Conservation (phyloP, 495 filamentous ascomycete species). For the Penicillium silybi region DNA sequence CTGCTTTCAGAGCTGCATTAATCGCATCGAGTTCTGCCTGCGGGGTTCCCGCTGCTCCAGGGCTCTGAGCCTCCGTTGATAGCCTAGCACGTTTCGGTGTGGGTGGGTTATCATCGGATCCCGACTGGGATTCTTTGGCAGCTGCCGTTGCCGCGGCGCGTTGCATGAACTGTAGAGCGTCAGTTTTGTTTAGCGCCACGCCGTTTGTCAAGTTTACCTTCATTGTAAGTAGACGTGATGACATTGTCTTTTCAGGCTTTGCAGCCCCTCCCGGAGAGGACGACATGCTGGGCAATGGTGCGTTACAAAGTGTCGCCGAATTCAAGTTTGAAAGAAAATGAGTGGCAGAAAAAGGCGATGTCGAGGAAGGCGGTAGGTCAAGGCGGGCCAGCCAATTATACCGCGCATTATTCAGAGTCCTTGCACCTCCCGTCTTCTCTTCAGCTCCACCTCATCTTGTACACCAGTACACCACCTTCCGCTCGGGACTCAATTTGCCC, state of each 20-base stretch:
- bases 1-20: slow-evolving; percentile 64
- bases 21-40: slow-evolving; percentile 54
- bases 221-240: slow-evolving; percentile 87
- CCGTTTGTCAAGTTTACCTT: slow-evolving; percentile 49
- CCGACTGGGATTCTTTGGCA: slow-evolving; percentile 37
- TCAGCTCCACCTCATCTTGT: slow-evolving; percentile 14
- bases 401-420: slow-evolving; percentile 29
- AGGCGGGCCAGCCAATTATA: slow-evolving; percentile 24
- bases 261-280: slow-evolving; percentile 24
- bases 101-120: slow-evolving; percentile 27
- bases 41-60: slow-evolving; percentile 25
- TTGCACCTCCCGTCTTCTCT: slow-evolving; percentile 10
- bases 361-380: slow-evolving; percentile 12
- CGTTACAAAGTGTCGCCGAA: neutral
- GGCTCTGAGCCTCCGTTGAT: slow-evolving; percentile 31
- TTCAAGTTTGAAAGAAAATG: slow-evolving; percentile 8
- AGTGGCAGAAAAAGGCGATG: slow-evolving; percentile 20
- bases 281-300: slow-evolving; percentile 33
- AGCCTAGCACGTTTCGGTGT: slow-evolving; percentile 43
- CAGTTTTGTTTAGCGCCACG: neutral
- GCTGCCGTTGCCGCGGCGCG: slow-evolving; percentile 64
- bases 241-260: slow-evolving; percentile 69
- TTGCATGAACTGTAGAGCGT: slow-evolving; percentile 78
- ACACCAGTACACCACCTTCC: slow-evolving; percentile 6
- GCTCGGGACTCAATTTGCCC: slow-evolving; percentile 26